Conservation (phyloP, 306 rosid species). For the Cucumis cinereus region DNA sequence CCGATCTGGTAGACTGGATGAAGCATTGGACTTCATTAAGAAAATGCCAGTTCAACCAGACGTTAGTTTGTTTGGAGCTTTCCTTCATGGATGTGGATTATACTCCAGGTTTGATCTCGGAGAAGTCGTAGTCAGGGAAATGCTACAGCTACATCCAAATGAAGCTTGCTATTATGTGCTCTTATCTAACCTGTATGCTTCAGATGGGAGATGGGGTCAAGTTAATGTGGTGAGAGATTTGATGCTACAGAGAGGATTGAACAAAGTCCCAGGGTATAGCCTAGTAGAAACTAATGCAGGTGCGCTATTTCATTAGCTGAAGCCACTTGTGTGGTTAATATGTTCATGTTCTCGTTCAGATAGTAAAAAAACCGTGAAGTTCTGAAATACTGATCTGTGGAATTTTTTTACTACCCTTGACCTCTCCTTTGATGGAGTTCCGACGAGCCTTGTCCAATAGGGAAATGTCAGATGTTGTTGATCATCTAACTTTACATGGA, state of each 20-base stretch:
- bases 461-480: neutral
- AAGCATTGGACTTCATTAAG: slow-evolving; percentile 50
- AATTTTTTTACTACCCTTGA: neutral
- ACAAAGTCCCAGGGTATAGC: slow-evolving; percentile 53
- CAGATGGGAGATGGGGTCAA: slow-evolving; percentile 74
- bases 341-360: neutral
- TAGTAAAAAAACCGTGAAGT: neutral
- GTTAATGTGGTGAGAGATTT: slow-evolving; percentile 56
- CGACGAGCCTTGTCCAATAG: neutral
- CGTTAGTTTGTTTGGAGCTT: slow-evolving; percentile 58
- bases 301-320: neutral
- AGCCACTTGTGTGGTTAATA: neutral
- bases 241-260: slow-evolving; percentile 51
- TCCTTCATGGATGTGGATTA: slow-evolving; percentile 77
- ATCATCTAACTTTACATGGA: neutral
- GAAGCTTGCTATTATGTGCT: slow-evolving; percentile 67
- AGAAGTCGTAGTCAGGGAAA: slow-evolving; percentile 40
- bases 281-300: slow-evolving; percentile 24
- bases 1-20: slow-evolving; percentile 59
- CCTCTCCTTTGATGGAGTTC: neutral
- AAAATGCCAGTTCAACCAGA: slow-evolving; percentile 47
- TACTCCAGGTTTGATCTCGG: slow-evolving; percentile 68
- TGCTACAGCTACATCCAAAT: slow-evolving; percentile 55
- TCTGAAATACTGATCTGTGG: neutral
- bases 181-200: slow-evolving; percentile 60